Conservation (phyloP, 257 asterid genomes). For the Solanum sparsipilum region DNA sequence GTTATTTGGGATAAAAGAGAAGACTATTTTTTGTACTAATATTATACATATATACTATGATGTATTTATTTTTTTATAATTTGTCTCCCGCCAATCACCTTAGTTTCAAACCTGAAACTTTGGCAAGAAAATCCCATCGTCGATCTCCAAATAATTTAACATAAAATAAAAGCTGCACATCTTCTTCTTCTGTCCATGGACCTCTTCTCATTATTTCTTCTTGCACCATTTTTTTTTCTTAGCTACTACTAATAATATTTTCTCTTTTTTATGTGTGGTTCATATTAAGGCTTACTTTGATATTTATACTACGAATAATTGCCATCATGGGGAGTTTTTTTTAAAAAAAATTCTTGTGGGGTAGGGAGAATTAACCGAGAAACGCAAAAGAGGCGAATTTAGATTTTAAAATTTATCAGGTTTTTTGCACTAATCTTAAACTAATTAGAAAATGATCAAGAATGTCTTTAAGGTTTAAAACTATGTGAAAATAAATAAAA, state of each 20-base stretch:
- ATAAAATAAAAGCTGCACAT: slow-evolving; percentile 56
- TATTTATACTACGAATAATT: slow-evolving; percentile 14
- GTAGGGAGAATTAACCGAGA: neutral
- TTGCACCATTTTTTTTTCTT: slow-evolving; percentile 17
- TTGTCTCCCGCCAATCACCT: slow-evolving; percentile 72
- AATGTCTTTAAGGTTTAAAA: no score
- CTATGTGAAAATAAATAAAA: no score
- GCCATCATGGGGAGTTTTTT: neutral
- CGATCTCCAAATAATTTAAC: slow-evolving; percentile 89
- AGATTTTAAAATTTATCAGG: no score
- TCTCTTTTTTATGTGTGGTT: neutral
- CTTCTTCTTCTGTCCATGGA: slow-evolving; percentile 94
- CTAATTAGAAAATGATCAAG: neutral
- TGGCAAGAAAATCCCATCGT: slow-evolving; percentile 91
- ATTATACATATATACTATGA: slow-evolving; percentile 20
- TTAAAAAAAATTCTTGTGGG: neutral
- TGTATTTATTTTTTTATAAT: neutral
- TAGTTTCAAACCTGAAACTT: slow-evolving; percentile 91
- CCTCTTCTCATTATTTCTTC: slow-evolving; percentile 48
- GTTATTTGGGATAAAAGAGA: neutral
- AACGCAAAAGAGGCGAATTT: no score
- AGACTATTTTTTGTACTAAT: neutral
- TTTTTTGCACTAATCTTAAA: no score
- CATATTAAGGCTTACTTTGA: neutral
- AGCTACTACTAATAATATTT: neutral